A percentile compares a stretch with the other conserved stretches of the same genome.
Evolutionary conservation across 2,329 filamentous ascomycete species (phyloP).

Genomic region (Penicillium sp.): DNA sequence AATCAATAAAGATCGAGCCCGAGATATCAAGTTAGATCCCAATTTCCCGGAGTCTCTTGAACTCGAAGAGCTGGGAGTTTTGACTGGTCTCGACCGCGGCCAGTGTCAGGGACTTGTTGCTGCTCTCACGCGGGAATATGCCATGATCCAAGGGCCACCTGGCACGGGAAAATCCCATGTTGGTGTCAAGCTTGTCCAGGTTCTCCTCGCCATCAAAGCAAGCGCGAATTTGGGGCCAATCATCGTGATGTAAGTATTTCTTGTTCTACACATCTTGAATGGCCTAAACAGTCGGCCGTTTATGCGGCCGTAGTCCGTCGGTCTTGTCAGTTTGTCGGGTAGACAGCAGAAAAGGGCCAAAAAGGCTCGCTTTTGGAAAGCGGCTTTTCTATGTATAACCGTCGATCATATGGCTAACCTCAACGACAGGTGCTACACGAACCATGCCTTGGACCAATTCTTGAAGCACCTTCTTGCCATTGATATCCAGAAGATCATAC

Average conservation of each 20-base stretch:
- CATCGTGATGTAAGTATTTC: constrained; percentile 4
- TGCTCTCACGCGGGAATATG: constrained; percentile 14
- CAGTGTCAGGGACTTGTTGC: constrained; percentile 11
- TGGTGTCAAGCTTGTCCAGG: constrained; percentile 9
- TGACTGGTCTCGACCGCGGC: constrained; percentile 8
- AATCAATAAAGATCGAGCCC: background rate
- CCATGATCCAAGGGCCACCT: constrained; percentile 12
- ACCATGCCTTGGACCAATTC: constrained; percentile 64
- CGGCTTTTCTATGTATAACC: too few species aligned
- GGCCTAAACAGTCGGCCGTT: too few species aligned
- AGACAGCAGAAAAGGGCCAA: too few species aligned
- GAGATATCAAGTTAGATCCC: background rate
- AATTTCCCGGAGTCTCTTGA: constrained; percentile 1
- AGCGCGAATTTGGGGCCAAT: background rate
- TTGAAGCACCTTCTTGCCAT: constrained; percentile 59
- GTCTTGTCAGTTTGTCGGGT: too few species aligned
- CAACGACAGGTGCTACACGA: constrained; percentile 54
- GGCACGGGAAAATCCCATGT: constrained; percentile 12
- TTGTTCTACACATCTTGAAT: background rate
- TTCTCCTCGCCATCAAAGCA: background rate
- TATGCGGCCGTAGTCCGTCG: too few species aligned
- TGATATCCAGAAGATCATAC: constrained; percentile 45
- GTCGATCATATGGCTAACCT: background rate
- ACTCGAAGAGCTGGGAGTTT: background rate
- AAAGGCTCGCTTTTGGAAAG: too few species aligned